phyloP scores from a whole-genome alignment of 257 asterid species.

The Solanum neorickii region DNA sequence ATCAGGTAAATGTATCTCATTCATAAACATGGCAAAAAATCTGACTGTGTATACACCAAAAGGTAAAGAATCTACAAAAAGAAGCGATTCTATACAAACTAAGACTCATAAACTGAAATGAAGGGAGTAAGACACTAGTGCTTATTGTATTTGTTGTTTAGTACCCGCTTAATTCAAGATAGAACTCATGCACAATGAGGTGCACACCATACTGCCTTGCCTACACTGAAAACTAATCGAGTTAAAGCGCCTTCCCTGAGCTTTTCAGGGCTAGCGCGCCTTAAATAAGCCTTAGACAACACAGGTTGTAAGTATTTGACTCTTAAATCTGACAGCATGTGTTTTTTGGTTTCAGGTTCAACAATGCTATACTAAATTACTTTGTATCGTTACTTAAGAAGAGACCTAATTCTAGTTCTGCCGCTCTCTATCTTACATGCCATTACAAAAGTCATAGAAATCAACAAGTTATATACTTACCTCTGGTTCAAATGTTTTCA shows the following conservation, averaged over 20 bases:
- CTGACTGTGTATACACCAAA: neutral
- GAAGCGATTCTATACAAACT: neutral
- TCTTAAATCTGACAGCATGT: neutral
- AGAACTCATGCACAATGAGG: neutral
- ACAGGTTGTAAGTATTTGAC: neutral
- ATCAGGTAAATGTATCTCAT: neutral
- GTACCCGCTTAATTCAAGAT: neutral
- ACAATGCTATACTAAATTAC: neutral
- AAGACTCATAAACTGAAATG: neutral
- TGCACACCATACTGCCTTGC: neutral
- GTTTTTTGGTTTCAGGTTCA: neutral
- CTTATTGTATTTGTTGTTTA: neutral
- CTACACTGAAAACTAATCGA: neutral
- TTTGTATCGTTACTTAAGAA: neutral
- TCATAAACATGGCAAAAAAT: neutral
- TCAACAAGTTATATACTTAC: slow-evolving; percentile 12
- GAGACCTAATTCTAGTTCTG: neutral
- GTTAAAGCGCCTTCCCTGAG: neutral
- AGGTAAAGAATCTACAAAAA: neutral
- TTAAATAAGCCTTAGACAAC: neutral
- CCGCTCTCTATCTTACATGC: neutral
- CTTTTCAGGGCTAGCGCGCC: neutral
- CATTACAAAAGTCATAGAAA: neutral
- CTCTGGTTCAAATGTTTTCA: slow-evolving; percentile 54
- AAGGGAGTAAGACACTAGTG: neutral